Base-by-base conservation (phyloP, 768 basidiomycete genomes). In the Pluteus cervinus region DNA sequence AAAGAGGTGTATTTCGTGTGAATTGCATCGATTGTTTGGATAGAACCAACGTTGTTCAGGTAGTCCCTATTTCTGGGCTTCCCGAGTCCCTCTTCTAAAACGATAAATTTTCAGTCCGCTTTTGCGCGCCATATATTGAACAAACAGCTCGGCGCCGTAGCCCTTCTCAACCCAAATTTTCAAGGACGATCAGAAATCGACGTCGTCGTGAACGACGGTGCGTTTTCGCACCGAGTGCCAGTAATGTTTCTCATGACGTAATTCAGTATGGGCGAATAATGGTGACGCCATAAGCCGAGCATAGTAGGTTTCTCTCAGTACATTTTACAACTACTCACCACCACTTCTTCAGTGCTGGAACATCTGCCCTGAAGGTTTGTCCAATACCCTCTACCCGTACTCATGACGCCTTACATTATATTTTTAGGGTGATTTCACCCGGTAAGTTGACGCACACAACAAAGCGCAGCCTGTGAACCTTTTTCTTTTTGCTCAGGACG, bases 11-110 rank as follows among this genome's bases (percentile, higher is more conserved):
- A 2, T 96, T 87, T 60, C 76, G 93, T 3, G 76, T 91, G 16
- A 97, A 94, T 52, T 98, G 94, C 55, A 93, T 97, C 30, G 94
- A 98, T 53, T 94, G 92, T 50, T 64, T 97, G 28, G 94, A 98
- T 54, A 68, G 94, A 36, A 97, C 94, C 10, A 96, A 94, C 53
- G 93, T 96, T 16, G 88, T 96, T 7, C 83, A 90, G 71, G 89
- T 81, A 48, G 34, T 67, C 36, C 15, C 14, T 8, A 7, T 20
- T 5, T 17, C 21, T 11, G 20, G 36, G 17, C 8, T 25, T 3
- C 20, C 29, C 12, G 21, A 18, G 29, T 33, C 3, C 17, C 40
- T 51, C 24, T 7, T 43, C 46, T 30, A 12, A 24, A 22, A 41
- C 22, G 23, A 17, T 35, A n/a, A 16, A 16, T 41, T 28, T 34